Evolutionary conservation across 768 basidiomycete genomes (phyloP).

Genomic region (Pleurotus platypus): DNA sequence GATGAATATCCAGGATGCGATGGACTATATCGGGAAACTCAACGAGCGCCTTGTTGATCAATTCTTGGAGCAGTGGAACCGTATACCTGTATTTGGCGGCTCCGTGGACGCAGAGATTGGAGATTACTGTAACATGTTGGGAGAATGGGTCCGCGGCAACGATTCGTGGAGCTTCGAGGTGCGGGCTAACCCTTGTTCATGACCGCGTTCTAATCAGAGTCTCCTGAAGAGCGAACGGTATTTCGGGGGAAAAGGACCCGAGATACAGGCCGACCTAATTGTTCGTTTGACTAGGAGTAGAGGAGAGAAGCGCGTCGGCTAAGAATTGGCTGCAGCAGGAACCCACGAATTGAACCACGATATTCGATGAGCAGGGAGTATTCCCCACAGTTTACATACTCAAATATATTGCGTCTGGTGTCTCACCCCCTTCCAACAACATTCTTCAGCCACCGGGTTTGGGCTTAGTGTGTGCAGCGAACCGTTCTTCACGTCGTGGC

Average conservation of each 20-base stretch:
- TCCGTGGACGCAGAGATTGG: constrained; percentile 37
- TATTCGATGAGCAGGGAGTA: no score
- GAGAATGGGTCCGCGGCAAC: constrained; percentile 47
- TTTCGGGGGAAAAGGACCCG: constrained; percentile 30
- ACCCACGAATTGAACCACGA: no score
- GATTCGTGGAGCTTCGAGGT: constrained; percentile 47
- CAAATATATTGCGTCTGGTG: no score
- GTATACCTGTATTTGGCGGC: constrained; percentile 38
- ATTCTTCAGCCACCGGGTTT: no score
- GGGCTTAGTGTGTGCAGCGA: no score
- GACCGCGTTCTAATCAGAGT: background rate
- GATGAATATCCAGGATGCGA: constrained; percentile 33
- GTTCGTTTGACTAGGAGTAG: no score
- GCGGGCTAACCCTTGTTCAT: constrained; percentile 12
- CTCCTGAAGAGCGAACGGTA: constrained; percentile 29
- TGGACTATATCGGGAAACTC: constrained; percentile 31
- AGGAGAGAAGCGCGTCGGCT: no score
- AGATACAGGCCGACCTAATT: constrained; percentile 17
- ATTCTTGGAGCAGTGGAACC: constrained; percentile 30
- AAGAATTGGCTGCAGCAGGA: no score
- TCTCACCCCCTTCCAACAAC: no score
- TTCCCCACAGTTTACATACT: no score
- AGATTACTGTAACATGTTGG: constrained; percentile 42
- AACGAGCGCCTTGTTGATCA: constrained; percentile 31
- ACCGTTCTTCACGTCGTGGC: no score